Conservation (phyloP, 495 filamentous ascomycete genomes). For the Hapsidospora chrysogenum region DNA sequence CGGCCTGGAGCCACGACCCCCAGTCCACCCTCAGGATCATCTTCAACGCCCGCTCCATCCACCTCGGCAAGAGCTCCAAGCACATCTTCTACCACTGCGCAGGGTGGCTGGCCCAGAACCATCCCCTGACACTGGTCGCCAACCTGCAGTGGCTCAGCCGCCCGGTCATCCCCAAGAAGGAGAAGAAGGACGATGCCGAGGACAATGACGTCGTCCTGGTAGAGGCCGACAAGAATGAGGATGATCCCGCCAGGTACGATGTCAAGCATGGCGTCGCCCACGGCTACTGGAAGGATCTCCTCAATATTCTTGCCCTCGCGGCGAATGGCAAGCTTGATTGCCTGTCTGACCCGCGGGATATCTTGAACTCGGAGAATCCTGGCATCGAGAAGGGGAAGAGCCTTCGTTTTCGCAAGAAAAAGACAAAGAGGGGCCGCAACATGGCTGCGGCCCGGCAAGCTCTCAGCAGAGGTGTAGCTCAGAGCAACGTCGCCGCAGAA, state of each 20-base stretch:
- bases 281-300: slow-evolving; percentile 33
- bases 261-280: slow-evolving; percentile 25
- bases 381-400: slow-evolving; percentile 3
- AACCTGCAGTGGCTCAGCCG: slow-evolving; percentile 29
- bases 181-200: slow-evolving; percentile 9
- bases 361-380: slow-evolving; percentile 15
- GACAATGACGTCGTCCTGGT: slow-evolving; percentile 7
- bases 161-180: slow-evolving; percentile 27
- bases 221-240: slow-evolving; percentile 10
- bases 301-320: slow-evolving; percentile 27
- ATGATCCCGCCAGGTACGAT: slow-evolving; percentile 12
- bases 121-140: slow-evolving; percentile 23
- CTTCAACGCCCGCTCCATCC: slow-evolving; percentile 33
- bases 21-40: slow-evolving; percentile 30
- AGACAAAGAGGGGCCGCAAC: slow-evolving; percentile 7
- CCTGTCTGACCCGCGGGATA: slow-evolving; percentile 9
- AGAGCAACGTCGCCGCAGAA: background rate
- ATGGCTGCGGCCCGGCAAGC: no score
- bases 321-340: slow-evolving; percentile 17
- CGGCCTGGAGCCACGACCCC: slow-evolving; percentile 22
- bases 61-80: slow-evolving; percentile 25
- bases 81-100: slow-evolving; percentile 23
- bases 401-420: slow-evolving; percentile 6
- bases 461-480: background rate
- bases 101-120: slow-evolving; percentile 25